Evolutionary conservation across 208 protist genomes (phyloP).

Genomic region (Naegleria gruberi): DNA sequence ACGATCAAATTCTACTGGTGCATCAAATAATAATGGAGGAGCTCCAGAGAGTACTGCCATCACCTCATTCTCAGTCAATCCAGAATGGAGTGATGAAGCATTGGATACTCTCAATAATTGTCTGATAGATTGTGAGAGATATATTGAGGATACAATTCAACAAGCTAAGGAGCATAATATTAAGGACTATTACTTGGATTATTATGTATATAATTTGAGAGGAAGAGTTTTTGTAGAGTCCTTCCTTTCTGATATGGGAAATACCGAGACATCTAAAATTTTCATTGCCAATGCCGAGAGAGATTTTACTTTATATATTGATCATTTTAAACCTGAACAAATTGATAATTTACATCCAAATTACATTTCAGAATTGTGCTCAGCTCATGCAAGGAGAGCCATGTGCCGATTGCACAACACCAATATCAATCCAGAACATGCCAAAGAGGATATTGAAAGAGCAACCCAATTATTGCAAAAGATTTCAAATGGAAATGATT

Average conservation of each 20-base stretch:
- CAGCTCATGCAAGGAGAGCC: neutral
- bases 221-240: neutral
- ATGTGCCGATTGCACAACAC: neutral
- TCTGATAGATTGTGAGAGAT: neutral
- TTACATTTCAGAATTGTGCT: neutral
- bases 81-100: neutral
- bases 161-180: neutral
- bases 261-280: neutral
- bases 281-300: neutral
- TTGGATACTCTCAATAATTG: neutral
- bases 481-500: neutral
- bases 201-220: neutral
- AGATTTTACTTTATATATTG: neutral
- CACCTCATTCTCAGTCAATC: neutral
- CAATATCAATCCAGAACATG: neutral
- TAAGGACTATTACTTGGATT: neutral
- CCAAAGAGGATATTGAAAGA: neutral
- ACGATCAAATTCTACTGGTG: neutral
- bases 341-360: neutral
- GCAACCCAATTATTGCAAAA: neutral
- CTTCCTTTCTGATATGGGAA: neutral
- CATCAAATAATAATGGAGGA: neutral
- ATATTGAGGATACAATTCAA: neutral
- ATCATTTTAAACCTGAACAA: neutral
- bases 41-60: neutral